Evolutionary conservation across 2,329 filamentous ascomycete species (phyloP), one percentile per base, ranked within the genome.

Genomic region (Stylonectria norvegica): DNA sequence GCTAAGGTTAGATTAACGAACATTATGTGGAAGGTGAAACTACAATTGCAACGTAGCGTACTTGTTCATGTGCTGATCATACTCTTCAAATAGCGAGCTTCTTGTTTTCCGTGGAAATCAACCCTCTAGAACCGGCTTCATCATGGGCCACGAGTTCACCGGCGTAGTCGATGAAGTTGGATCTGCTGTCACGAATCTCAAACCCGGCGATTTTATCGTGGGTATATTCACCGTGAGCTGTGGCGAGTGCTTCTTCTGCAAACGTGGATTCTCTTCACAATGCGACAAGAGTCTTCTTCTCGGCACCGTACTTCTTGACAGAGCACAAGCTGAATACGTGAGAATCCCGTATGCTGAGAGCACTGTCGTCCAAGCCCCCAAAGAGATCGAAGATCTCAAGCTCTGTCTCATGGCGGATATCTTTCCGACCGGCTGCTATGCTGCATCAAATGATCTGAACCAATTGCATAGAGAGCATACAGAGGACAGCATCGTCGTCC

Each of bases 51-150:
- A 25, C n/a, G n/a, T n/a, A n/a, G n/a, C n/a, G n/a, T n/a, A n/a
- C n/a, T n/a, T n/a, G n/a, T n/a, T 25, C 22, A 25, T 7, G 22
- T 12, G 7, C 22, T 25, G 8, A 12, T n/a, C n/a, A n/a, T n/a
- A n/a, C n/a, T n/a, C 20, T 33, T 15, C 16, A 20, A 5, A 5
- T 16, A 53, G 53, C 6, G 88, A 94, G 56, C 72, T 94, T 19
- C 89, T 94, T 63, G 81, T 86, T 38, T 94, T 82, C 64, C 83
- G 88, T 20, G 88, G 89, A n/a, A 81, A 87, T 52, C 79, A 91
- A 59, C 75, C 79, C n/a, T 83, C 79, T 5, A 71, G 65, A 1
- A 77, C 83, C 0, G 75, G 70, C 18, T 77, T 76, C 53, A 72
- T 78, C 35, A 78, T 78, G 83, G 85, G 87, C 41, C 88, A 94